These are phyloP conservation scores for Iodosphaeria phyllophila DNA, from an alignment of 2,329 filamentous ascomycete species.

Conservation along the genomic window DNA sequence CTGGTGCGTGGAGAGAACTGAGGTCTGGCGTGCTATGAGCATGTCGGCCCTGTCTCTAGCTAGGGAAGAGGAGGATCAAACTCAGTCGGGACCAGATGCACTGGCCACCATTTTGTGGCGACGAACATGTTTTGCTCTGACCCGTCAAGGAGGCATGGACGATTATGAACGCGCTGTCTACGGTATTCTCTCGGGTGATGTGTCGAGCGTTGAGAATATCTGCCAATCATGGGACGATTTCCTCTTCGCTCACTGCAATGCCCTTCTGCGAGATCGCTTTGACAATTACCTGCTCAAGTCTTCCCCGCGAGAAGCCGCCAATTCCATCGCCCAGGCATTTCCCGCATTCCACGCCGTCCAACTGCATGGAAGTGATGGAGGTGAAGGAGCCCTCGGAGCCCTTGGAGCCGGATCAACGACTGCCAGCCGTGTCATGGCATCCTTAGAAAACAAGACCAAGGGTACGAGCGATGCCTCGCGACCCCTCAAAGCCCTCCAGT, in stretches of 20 bases:
- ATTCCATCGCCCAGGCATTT: slow-evolving; percentile 37
- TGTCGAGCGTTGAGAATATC: slow-evolving; percentile 56
- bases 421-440: slow-evolving; percentile 43
- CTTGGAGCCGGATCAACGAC: too few relatives aligned
- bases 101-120: slow-evolving; percentile 48
- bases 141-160: slow-evolving; percentile 49
- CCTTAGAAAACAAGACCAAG: slow-evolving; percentile 34
- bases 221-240: slow-evolving; percentile 72
- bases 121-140: slow-evolving; percentile 54
- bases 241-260: slow-evolving; percentile 75
- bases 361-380: slow-evolving; percentile 38
- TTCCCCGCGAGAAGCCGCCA: slow-evolving; percentile 31
- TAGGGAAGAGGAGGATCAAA: slow-evolving; percentile 20
- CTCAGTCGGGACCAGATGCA: slow-evolving; percentile 22
- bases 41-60: slow-evolving; percentile 55
- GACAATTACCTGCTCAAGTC: slow-evolving; percentile 46
- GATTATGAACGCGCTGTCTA: slow-evolving; percentile 82
- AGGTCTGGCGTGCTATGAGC: slow-evolving; percentile 75
- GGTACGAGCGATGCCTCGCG: slow-evolving; percentile 39
- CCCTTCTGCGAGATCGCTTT: slow-evolving; percentile 64
- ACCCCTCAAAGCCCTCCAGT: slow-evolving; percentile 60
- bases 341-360: slow-evolving; percentile 45
- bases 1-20: slow-evolving; percentile 72
- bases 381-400: too few relatives aligned
- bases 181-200: slow-evolving; percentile 72